These are phyloP conservation scores for Lichtheimia corymbifera DNA, from an alignment of 371 early-diverging fungal genomes.

Conservation along the genomic window DNA sequence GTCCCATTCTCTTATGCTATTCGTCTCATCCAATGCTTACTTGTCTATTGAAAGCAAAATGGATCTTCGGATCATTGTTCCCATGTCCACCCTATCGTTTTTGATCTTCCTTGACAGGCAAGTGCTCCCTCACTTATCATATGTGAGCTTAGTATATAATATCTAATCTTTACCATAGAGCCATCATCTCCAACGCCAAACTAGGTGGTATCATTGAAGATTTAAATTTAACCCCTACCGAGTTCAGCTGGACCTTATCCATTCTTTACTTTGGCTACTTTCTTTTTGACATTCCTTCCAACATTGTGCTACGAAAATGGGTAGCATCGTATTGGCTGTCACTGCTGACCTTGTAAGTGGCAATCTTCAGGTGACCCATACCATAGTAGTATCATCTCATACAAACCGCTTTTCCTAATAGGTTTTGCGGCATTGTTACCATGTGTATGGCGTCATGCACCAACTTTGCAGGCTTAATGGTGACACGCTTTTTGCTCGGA, in stretches of 20 bases:
- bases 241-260: constrained; percentile 21
- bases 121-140: neutral
- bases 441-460: constrained; percentile 23
- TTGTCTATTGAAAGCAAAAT: constrained; percentile 20
- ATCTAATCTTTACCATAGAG: constrained; percentile 7
- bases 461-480: constrained; percentile 17
- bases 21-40: neutral
- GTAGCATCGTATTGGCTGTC: constrained; percentile 13
- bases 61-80: constrained; percentile 26
- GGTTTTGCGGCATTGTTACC: constrained; percentile 28
- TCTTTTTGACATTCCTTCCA: constrained; percentile 36
- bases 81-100: constrained; percentile 28
- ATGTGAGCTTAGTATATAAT: neutral
- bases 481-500: constrained; percentile 15
- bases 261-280: constrained; percentile 25
- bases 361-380: neutral
- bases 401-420: neutral
- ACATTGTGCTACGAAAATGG: constrained; percentile 32
- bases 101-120: constrained; percentile 36
- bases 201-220: constrained; percentile 32
- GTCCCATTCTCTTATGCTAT: neutral
- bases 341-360: constrained; percentile 24
- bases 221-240: constrained; percentile 18
- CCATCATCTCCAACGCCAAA: constrained; percentile 43
- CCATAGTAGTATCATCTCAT: neutral